Evolutionary conservation across 2,329 filamentous ascomycete genomes (phyloP), one percentile per base, ranked within the genome.

Genomic region (Ophiostoma novo-ulmi): DNA sequence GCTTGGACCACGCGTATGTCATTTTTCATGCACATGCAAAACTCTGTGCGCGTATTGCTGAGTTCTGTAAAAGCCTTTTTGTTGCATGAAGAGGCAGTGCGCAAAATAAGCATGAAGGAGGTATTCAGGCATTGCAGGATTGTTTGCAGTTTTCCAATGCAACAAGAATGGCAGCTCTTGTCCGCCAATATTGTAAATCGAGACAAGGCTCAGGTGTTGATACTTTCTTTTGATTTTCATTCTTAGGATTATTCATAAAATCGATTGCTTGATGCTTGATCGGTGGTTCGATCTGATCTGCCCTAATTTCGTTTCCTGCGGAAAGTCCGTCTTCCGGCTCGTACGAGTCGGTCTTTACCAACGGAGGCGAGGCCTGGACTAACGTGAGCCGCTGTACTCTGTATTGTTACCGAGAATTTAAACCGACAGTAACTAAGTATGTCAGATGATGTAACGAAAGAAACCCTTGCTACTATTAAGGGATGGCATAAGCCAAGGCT

Each of bases 281-380:
- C 20, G 0, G 10, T 64, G 61, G 22, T 38, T 38, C 31, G 55
- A 38, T 38, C 61, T 38, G 22, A 14, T 14, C 31, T 35, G 26
- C 8, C 31, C 26, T 20, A 38, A 64, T 64, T 64, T 64, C 31
- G 61, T n/a, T 64, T 31, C 31, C 31, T 38, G 35, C 31, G 36
- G 61, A 31, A 36, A 64, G 26, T 14, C 61, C 61, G 61, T 20
- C 61, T 64, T 64, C 61, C 61, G 61, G 26, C 61, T 64, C 61
- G 61, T 64, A 64, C 61, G 61, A 64, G 61, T 64, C 61, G 61
- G 61, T 64, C 20, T 61, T 64, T 35, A 64, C 61, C 31, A 11
- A 58, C 22, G 52, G 52, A 58, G 61, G 61, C 61, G 61, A 35
- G 61, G 61, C 31, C 35, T 35, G 31, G 26, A 64, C 17, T 10